Evolutionary conservation across 768 basidiomycete genomes (phyloP), one percentile per base, ranked within the genome.

Genomic region (Lactarius vividus): DNA sequence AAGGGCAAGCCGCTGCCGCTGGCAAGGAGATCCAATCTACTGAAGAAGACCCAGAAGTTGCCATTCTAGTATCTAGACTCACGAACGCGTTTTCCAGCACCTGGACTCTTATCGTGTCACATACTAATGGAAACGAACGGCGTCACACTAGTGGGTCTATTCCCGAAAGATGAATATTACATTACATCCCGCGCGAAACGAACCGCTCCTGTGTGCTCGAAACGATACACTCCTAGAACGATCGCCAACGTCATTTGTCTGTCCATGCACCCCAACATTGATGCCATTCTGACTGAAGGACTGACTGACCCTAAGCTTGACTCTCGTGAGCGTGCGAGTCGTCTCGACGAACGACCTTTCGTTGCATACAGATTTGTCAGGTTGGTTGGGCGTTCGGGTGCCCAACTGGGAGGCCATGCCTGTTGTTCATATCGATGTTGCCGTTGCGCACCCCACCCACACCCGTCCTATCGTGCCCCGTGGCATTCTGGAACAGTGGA

Each of bases 1-100:
- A 64, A 62, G 57, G 57, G 69, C 29, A 63, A 64, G 33, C 67
- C 69, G 39, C 44, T 60, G 42, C 69, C 69, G 62, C 67, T 70
- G 58, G 59, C 59, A 42, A 63, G 60, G 35, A 54, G 63, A 31
- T 35, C 57, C n/a, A 60, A 35, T 40, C 54, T 64, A 28, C 55
- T 64, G 61, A 69, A 65, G 69, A 68, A 65, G 56, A 69, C 67
- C 6, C 64, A 64, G 55, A 70, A 65, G 58, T 35, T 70, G 28
- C 69, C 69, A 26, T 70, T 70, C 67, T 70, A 70, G 52, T 39
- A 18, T 39, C 57, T 59, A 26, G 31, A 58, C 49, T 28, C 20
- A 39, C 29, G 35, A 62, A 57, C n/a, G 10, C 29, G 31, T 57
- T 56, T 42, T 49, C 26, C 53, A 53, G n/a, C 56, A 37, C 61